Conservation (phyloP, 257 asterid genomes). For the Apocynum venetum region DNA sequence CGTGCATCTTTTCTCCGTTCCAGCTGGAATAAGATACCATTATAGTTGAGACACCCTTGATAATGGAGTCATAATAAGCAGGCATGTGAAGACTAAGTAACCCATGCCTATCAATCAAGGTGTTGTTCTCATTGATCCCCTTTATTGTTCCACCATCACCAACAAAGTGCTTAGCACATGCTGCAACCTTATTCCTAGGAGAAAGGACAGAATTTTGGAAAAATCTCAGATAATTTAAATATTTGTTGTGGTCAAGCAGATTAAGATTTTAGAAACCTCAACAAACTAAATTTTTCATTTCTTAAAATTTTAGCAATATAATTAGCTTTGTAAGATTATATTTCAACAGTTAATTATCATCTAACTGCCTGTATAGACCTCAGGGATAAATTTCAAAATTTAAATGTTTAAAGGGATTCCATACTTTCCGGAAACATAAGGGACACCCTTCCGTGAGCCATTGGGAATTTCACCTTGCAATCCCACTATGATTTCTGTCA, state of each 20-base stretch:
- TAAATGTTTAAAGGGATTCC: slow-evolving; percentile 7
- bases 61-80: slow-evolving; percentile 64
- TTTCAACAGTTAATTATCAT: background rate
- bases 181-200: slow-evolving; percentile 80
- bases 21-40: slow-evolving; percentile 94
- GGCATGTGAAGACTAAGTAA: slow-evolving; percentile 90
- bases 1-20: slow-evolving; percentile 87
- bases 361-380: background rate
- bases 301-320: background rate
- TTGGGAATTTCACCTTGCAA: slow-evolving; percentile 81
- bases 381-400: background rate
- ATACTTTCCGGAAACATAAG: slow-evolving; percentile 72
- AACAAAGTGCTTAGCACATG: slow-evolving; percentile 92
- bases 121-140: slow-evolving; percentile 71
- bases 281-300: background rate
- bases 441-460: slow-evolving; percentile 68
- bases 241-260: background rate
- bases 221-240: background rate
- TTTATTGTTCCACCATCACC: slow-evolving; percentile 91
- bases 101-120: slow-evolving; percentile 55
- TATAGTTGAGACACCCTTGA: slow-evolving; percentile 72
- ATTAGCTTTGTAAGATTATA: background rate
- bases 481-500: slow-evolving; percentile 82
- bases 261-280: background rate
- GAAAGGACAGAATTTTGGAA: background rate